A percentile compares a stretch with the other conserved stretches of the same genome.
Evolutionary conservation across 805 yeast genomes (phyloP).

Genomic region (Wickerhamomyces sydowiorum): DNA sequence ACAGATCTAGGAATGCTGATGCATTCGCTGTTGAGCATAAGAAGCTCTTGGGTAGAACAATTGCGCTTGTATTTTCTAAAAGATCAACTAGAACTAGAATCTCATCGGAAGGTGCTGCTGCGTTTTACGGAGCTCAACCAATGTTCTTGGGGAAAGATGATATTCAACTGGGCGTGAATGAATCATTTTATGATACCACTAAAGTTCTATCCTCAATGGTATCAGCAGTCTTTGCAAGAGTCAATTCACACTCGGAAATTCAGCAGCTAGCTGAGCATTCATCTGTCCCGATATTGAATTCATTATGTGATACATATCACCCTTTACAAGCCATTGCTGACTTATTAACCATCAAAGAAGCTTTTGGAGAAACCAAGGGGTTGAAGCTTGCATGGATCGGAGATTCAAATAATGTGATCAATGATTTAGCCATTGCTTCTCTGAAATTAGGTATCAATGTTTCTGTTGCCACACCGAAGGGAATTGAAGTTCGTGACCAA

Average conservation of each 20-base stretch:
- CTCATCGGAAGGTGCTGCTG: constrained; percentile 90
- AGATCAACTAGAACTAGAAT: constrained; percentile 95
- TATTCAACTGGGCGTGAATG: constrained; percentile 94
- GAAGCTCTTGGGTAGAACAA: constrained; percentile 72
- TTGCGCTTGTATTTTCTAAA: constrained; percentile 81
- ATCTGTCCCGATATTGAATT: constrained; percentile 85
- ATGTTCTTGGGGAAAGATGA: constrained; percentile 96
- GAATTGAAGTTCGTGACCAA: constrained; percentile 52
- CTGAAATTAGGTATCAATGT: constrained; percentile 80
- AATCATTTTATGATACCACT: constrained; percentile 82
- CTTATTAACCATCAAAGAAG: constrained; percentile 76
- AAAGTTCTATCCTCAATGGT: constrained; percentile 93
- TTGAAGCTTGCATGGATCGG: constrained; percentile 93
- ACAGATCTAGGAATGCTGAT: constrained; percentile 45
- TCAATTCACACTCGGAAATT: constrained; percentile 78
- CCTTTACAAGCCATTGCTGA: constrained; percentile 96
- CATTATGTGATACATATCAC: constrained; percentile 88
- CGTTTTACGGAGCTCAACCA: constrained; percentile 91
- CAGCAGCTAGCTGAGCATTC: constrained; percentile 73
- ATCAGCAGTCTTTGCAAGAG: constrained; percentile 96
- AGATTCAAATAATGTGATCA: constrained; percentile 92
- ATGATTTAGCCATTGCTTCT: constrained; percentile 87
- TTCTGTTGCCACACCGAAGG: constrained; percentile 78
- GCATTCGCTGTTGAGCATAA: constrained; percentile 32
- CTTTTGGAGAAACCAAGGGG: constrained; percentile 50